phyloP scores from a whole-genome alignment of 371 early-diverging fungal species.

The Saksenaea oblongispora region DNA sequence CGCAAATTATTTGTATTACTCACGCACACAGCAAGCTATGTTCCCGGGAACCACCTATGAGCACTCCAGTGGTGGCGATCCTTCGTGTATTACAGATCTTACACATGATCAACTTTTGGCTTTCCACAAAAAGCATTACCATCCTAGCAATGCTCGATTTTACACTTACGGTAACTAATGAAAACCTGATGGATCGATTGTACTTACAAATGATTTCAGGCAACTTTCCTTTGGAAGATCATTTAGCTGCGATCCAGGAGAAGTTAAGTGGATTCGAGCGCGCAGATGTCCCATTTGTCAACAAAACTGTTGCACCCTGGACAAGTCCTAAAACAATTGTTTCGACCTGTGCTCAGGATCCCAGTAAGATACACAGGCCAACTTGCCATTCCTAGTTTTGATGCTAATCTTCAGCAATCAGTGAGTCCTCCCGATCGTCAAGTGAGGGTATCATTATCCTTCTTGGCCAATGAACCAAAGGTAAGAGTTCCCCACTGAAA shows the following conservation, averaged over 20 bases:
- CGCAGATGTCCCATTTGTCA: slow-evolving; percentile 46
- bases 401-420: slow-evolving; percentile 18
- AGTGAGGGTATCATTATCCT: slow-evolving; percentile 74
- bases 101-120: slow-evolving; percentile 79
- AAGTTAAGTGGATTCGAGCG: slow-evolving; percentile 48
- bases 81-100: slow-evolving; percentile 83
- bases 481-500: slow-evolving; percentile 34
- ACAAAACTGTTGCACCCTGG: slow-evolving; percentile 56
- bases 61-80: slow-evolving; percentile 91
- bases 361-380: slow-evolving; percentile 55
- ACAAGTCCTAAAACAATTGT: slow-evolving; percentile 47
- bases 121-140: slow-evolving; percentile 86
- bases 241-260: slow-evolving; percentile 67
- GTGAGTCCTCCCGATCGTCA: slow-evolving; percentile 83
- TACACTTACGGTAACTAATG: slow-evolving; percentile 78
- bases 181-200: neutral
- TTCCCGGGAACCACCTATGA: slow-evolving; percentile 85
- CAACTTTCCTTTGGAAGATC: slow-evolving; percentile 76
- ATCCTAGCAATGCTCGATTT: slow-evolving; percentile 88
- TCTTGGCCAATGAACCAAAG: slow-evolving; percentile 74
- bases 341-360: slow-evolving; percentile 75
- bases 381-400: slow-evolving; percentile 5
- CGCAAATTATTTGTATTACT: slow-evolving; percentile 74
- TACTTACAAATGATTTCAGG: slow-evolving; percentile 26
- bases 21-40: slow-evolving; percentile 79